Conservation (phyloP, 805 yeast species). For the Schwanniomyces polymorphus region DNA sequence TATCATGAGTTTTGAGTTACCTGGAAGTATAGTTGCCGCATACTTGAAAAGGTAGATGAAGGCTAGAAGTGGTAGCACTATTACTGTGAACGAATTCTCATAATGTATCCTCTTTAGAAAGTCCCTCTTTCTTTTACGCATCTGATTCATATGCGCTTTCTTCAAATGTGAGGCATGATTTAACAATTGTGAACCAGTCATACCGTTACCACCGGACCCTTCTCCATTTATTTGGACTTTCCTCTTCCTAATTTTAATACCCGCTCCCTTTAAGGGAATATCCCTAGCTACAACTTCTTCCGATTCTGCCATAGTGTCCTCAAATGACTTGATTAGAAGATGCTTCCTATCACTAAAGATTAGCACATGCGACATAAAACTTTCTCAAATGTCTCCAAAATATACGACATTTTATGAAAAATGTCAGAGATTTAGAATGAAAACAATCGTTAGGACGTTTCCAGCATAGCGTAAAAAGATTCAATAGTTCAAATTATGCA, state of each 20-base stretch:
- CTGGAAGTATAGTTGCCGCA: slow-evolving; percentile 23
- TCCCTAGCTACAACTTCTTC: neutral
- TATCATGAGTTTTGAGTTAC: slow-evolving; percentile 22
- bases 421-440: neutral
- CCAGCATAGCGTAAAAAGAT: neutral
- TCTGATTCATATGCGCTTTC: slow-evolving; percentile 31
- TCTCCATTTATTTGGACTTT: slow-evolving; percentile 11
- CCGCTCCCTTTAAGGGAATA: neutral
- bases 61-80: slow-evolving; percentile 32
- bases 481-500: slow-evolving; percentile 6
- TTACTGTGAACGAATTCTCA: slow-evolving; percentile 28
- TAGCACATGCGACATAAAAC: neutral
- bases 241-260: slow-evolving; percentile 19
- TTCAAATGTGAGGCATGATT: slow-evolving; percentile 24
- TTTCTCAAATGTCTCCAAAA: neutral
- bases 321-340: neutral
- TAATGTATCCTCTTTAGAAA: slow-evolving; percentile 38
- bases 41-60: slow-evolving; percentile 33
- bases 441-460: neutral
- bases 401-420: neutral
- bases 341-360: neutral
- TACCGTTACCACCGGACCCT: neutral
- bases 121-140: slow-evolving; percentile 35
- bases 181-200: slow-evolving; percentile 13
- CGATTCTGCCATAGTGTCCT: slow-evolving; percentile 3